phyloP scores from a whole-genome alignment of 805 yeast species.

The Candida sakaeoensis region DNA sequence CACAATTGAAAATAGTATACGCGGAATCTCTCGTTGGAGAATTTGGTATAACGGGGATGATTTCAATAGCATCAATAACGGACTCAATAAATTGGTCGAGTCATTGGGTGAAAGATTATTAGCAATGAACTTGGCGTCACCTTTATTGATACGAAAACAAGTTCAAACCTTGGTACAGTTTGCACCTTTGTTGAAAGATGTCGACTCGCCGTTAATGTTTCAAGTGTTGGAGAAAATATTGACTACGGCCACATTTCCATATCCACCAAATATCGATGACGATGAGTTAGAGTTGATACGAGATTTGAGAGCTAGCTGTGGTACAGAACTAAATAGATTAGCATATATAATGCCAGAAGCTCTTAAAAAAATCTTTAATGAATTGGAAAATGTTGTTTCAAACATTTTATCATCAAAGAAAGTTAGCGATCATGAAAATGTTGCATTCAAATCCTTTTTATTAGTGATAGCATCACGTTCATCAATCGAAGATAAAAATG shows the following conservation, averaged over 20 bases:
- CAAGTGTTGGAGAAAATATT: slow-evolving; percentile 79
- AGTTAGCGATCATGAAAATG: slow-evolving; percentile 85
- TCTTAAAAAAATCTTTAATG: slow-evolving; percentile 72
- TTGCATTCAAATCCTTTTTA: slow-evolving; percentile 87
- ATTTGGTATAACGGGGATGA: slow-evolving; percentile 74
- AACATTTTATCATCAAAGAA: slow-evolving; percentile 63
- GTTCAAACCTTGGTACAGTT: slow-evolving; percentile 92
- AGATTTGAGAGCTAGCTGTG: slow-evolving; percentile 87
- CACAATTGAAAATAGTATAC: slow-evolving; percentile 81
- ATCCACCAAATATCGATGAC: slow-evolving; percentile 62
- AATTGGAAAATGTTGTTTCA: slow-evolving; percentile 77
- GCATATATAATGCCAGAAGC: slow-evolving; percentile 95
- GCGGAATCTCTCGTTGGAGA: slow-evolving; percentile 94
- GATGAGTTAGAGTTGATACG: slow-evolving; percentile 77
- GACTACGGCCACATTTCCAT: slow-evolving; percentile 79
- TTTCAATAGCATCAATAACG: slow-evolving; percentile 49
- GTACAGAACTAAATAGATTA: slow-evolving; percentile 88
- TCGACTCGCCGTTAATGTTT: slow-evolving; percentile 63
- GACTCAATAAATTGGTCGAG: slow-evolving; percentile 56
- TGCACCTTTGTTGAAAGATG: slow-evolving; percentile 82
- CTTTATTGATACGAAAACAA: slow-evolving; percentile 75
- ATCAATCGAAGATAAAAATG: slow-evolving; percentile 66
- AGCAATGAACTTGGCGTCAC: slow-evolving; percentile 73
- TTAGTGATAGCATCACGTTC: slow-evolving; percentile 89
- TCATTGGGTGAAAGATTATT: slow-evolving; percentile 70